These are phyloP conservation scores for Spathaspora boniae DNA, from an alignment of 805 yeast species.

Conservation along the genomic window DNA sequence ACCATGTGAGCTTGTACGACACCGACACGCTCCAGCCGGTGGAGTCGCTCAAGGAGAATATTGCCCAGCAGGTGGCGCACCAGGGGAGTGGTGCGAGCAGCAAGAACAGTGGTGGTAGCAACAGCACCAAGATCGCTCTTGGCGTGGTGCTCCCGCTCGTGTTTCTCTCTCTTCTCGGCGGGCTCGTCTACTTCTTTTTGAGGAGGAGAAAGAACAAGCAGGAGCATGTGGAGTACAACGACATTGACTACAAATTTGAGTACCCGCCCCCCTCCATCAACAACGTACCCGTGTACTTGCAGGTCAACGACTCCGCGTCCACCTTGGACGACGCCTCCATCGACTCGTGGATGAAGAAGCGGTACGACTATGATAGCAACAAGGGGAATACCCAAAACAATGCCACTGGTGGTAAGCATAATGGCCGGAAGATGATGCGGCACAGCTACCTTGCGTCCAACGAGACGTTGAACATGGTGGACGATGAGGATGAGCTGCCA, in stretches of 20 bases:
- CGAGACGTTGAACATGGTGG: slow-evolving; percentile 19
- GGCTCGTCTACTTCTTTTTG: slow-evolving; percentile 13
- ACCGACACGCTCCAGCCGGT: slow-evolving; percentile 32
- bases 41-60: slow-evolving; percentile 17
- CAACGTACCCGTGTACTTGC: slow-evolving; percentile 3
- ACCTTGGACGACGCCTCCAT: slow-evolving; percentile 50
- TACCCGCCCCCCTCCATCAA: slow-evolving; percentile 6
- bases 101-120: neutral
- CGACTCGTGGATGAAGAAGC: slow-evolving; percentile 50
- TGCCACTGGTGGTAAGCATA: too few relatives aligned
- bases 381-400: too few relatives aligned
- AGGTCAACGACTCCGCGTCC: slow-evolving; percentile 28
- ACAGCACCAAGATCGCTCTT: slow-evolving; percentile 14
- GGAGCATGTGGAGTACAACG: slow-evolving; percentile 23
- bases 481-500: slow-evolving; percentile 10
- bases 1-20: slow-evolving; percentile 41
- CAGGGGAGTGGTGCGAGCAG: neutral
- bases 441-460: slow-evolving; percentile 29
- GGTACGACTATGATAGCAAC: slow-evolving; percentile 41
- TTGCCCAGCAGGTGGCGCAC: neutral
- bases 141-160: slow-evolving; percentile 38
- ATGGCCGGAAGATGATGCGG: slow-evolving; percentile 13
- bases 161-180: slow-evolving; percentile 11
- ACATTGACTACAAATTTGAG: slow-evolving; percentile 26
- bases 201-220: slow-evolving; percentile 22